Percentiles rank a stretch among this genome's conserved stretches.
Evolutionary conservation across 2,329 filamentous ascomycete species (phyloP).

Genomic region (Colletotrichum sp.): DNA sequence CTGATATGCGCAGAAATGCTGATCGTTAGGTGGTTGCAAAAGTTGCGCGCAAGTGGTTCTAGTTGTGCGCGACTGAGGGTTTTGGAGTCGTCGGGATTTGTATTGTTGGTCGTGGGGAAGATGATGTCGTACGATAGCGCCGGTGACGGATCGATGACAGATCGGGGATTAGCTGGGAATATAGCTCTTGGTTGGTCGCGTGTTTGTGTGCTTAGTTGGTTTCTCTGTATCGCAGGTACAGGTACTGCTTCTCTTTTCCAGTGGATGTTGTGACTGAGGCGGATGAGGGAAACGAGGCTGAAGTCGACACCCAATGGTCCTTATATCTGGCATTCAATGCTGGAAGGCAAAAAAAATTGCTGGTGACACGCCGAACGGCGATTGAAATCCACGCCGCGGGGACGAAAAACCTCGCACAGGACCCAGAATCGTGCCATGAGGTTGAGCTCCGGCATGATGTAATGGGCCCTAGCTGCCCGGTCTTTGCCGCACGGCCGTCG

Average conservation of each 20-base stretch:
- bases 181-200: not conserved
- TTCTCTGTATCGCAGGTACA: not conserved
- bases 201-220: not conserved
- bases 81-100: slow-evolving; percentile 1
- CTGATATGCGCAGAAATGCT: not conserved
- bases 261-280: not conserved
- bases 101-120: not conserved
- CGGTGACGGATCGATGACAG: slow-evolving; percentile 17
- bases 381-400: slow-evolving; percentile 12
- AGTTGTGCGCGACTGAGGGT: not conserved
- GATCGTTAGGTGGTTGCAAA: not conserved
- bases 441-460: slow-evolving; percentile 19
- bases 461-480: slow-evolving; percentile 14
- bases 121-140: slow-evolving; percentile 14
- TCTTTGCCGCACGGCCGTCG: slow-evolving; percentile 6
- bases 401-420: slow-evolving; percentile 6
- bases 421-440: slow-evolving; percentile 20
- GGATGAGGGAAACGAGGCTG: not conserved
- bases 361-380: slow-evolving; percentile 9
- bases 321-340: not conserved
- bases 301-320: not conserved
- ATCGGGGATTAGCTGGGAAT: not conserved
- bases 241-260: not conserved
- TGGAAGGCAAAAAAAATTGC: not conserved
- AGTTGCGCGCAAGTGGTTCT: not conserved